Base-by-base conservation (phyloP, 768 basidiomycete species). In the Termitomyces sp. region DNA sequence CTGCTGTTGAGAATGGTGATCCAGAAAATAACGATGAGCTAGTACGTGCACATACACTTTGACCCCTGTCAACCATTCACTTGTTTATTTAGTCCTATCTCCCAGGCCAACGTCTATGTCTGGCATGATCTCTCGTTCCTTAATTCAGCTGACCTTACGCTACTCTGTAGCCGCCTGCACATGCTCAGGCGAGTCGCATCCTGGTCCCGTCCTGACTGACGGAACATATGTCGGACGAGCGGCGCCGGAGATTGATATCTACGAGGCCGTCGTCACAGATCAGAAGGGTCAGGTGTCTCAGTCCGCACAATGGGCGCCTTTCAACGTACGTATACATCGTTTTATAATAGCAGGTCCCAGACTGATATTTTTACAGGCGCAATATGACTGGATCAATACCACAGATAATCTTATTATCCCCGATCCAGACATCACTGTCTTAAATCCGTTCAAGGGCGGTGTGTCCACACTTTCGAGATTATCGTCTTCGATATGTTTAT, bases 201-300 rank as follows among this genome's bases (percentile, higher is more conserved):
- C 76, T 20, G 76, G 76, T 5, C 76, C 76, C 7, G 65, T 74
- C 8, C 62, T 68, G 18, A 26, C 65, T 0, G 79, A 86, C 59
- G 86, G 86, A 4, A 70, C 73, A 0, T 87, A 81, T 62, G 79
- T 82, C 1, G 87, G 86, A n/a, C 73, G 87, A 12, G 68, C 81
- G 6, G 84, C 87, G 1, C 87, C 87, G 3, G 87, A 89, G 68
- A 86, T 89, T 54, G 88, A 90, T 65, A 72, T 89, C 56, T 78
- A 88, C 57, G 87, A 88, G 68, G 84, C 86, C 12, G 68, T 69
- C 22, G 68, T 76, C 10, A 60, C 66, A 2, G 58, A 61, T 18
- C 66, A 65, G 12, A 57, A 64, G 9, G 74, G 73, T 5, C 54
- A 75, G 69, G 79, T 83, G 3, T 84, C 82, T 9, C 73, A 80